A percentile compares a stretch with the other conserved stretches of the same genome.
Evolutionary conservation across 306 rosid genomes (phyloP).

Genomic region (Mucuna pruriens): DNA sequence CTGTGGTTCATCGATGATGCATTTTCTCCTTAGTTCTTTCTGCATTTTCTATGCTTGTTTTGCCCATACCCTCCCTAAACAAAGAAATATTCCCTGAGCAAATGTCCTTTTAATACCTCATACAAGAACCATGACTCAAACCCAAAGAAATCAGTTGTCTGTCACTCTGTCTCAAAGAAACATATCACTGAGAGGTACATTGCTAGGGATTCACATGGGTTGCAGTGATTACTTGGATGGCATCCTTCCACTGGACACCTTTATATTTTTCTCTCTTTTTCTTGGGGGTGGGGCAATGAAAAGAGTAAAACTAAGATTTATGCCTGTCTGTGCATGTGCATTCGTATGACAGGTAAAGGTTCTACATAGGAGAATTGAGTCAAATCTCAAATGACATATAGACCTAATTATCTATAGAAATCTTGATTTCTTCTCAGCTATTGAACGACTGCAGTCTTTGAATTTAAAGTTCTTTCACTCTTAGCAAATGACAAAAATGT

Average conservation of each 20-base stretch:
- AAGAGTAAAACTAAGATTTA: constrained; percentile 3
- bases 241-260: background rate
- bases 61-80: background rate
- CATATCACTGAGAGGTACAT: background rate
- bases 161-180: background rate
- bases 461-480: constrained; percentile 1
- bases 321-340: background rate
- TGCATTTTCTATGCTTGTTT: background rate
- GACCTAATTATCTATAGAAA: background rate
- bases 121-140: background rate
- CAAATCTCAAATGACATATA: background rate
- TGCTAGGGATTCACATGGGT: background rate
- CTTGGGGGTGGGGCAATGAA: background rate
- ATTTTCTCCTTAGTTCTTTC: background rate
- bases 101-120: background rate
- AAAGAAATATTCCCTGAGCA: background rate
- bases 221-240: background rate
- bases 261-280: background rate
- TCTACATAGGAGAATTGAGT: constrained; percentile 11
- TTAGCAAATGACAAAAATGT: background rate
- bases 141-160: background rate
- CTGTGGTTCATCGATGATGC: background rate
- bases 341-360: background rate
- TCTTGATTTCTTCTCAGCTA: background rate
- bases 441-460: background rate